Percentiles rank a stretch among this genome's conserved stretches.
These are phyloP conservation scores for Rubroboletus pulcherrimus DNA, from an alignment of 768 basidiomycete genomes.

Conservation along the genomic window DNA sequence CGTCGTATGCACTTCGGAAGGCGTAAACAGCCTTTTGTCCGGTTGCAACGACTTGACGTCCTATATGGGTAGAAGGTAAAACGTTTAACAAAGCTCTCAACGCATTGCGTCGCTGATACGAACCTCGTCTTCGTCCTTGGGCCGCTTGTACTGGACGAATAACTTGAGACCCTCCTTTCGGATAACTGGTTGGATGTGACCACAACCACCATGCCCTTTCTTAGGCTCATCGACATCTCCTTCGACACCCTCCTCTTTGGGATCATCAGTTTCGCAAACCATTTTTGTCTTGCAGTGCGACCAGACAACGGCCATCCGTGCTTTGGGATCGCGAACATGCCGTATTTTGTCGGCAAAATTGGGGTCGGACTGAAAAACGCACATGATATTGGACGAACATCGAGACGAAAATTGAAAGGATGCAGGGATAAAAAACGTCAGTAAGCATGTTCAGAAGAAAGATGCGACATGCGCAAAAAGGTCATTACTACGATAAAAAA, in stretches of 20 bases:
- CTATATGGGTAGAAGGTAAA: conserved; percentile 34
- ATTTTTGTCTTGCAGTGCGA: conserved; percentile 83
- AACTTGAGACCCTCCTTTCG: conserved; percentile 95
- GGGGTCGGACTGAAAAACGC: conserved; percentile 64
- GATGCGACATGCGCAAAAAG: conserved; percentile 25
- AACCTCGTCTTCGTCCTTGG: conserved; percentile 95
- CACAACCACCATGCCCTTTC: conserved; percentile 96
- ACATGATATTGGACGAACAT: conserved; percentile 23
- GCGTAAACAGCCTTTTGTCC: conserved; percentile 77
- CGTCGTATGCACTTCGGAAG: conserved; percentile 88
- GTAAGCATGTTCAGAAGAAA: conserved; percentile 40
- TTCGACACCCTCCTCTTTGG: conserved; percentile 79
- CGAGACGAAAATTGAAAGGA: conserved; percentile 34
- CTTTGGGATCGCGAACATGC: conserved; percentile 81
- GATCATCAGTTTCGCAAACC: conserved; percentile 84
- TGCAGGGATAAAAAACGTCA: conserved; percentile 60
- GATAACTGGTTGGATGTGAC: conserved; percentile 83
- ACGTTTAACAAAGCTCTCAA: conserved; percentile 11
- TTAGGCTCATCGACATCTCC: conserved; percentile 64
- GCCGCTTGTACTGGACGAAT: conserved; percentile 89
- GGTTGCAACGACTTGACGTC: conserved; percentile 78
- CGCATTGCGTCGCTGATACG: conserved; percentile 29
- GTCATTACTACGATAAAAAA: conserved; percentile 29
- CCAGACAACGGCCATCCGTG: conserved; percentile 86
- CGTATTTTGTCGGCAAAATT: conserved; percentile 84